A percentile compares a stretch with the other conserved stretches of the same genome.
Conservation (phyloP, 1,284 basidiomycete genomes). For the Pseudozyma thailandica region DNA sequence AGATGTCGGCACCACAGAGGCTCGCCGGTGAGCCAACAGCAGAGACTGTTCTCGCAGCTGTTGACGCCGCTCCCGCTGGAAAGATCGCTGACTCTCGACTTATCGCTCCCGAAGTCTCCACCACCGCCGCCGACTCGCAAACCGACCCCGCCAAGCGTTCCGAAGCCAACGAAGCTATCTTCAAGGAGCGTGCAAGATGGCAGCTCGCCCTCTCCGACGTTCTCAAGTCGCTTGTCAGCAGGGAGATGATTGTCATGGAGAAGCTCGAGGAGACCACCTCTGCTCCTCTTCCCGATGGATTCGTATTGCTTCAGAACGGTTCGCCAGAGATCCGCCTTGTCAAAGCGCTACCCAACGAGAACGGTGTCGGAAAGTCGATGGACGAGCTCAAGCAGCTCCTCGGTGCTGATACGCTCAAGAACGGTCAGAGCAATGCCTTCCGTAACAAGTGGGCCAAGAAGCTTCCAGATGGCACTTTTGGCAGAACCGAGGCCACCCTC, state of each 20-base stretch:
- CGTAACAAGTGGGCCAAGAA: slow-evolving; percentile 97
- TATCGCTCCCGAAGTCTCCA: slow-evolving; percentile 43
- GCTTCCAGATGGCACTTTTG: slow-evolving; percentile 85
- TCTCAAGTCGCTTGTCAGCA: slow-evolving; percentile 61
- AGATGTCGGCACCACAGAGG: slow-evolving; percentile 35
- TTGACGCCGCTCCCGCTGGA: slow-evolving; percentile 52
- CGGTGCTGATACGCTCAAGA: slow-evolving; percentile 65
- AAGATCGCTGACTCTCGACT: slow-evolving; percentile 56
- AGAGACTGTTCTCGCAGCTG: slow-evolving; percentile 53
- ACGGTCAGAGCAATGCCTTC: slow-evolving; percentile 92
- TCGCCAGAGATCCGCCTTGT: slow-evolving; percentile 64
- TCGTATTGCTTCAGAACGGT: slow-evolving; percentile 51
- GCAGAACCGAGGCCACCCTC: slow-evolving; percentile 73
- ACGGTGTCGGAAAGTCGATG: slow-evolving; percentile 53
- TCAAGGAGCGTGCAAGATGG: slow-evolving; percentile 63
- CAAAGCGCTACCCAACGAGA: slow-evolving; percentile 55
- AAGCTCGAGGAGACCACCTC: slow-evolving; percentile 56
- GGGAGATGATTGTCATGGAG: slow-evolving; percentile 59
- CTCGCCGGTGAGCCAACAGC: slow-evolving; percentile 46
- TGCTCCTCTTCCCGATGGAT: slow-evolving; percentile 42
- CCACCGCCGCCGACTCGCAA: slow-evolving; percentile 30
- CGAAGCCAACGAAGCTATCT: slow-evolving; percentile 53
- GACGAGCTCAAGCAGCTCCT: slow-evolving; percentile 57
- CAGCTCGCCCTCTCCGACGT: slow-evolving; percentile 63
- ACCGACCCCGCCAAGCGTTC: slow-evolving; percentile 51